Evolutionary conservation across 2,329 filamentous ascomycete species (phyloP), one percentile per base, ranked within the genome.

Genomic region (Fusarium odoratissimum): DNA sequence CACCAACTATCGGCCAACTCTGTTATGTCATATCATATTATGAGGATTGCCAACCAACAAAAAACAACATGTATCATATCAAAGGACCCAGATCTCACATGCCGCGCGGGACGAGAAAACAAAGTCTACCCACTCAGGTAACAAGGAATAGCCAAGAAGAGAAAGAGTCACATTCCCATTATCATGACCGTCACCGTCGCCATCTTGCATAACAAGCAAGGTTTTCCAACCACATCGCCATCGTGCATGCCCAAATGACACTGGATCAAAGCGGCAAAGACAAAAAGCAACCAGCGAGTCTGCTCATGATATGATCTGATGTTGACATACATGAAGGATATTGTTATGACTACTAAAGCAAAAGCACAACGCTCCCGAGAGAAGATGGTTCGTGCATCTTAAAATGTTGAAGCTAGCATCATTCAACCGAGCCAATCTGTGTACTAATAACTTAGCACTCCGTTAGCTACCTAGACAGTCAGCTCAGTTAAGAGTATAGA

Each of bases 261-360:
- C 51, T 52, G 51, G 52, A 58, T 41, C 25, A 51, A 44, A 37
- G 30, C 42, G 21, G 25, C 10, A 55, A 38, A 42, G 41, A 35
- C 21, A 9, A 52, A 38, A 31, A 33, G 31, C 12, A 44, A 40
- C 28, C 37, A 49, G 8, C 31, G 31, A 38, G 38, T 42, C 60
- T 48, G 25, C n/a, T 35, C 33, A 40, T 57, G 67, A 69, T 33
- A 49, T 72, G 70, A 69, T 42, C 42, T 38, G 48, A 59, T 69
- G 45, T 44, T 55, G 40, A 45, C 30, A 59, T n/a, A 54, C 21
- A n/a, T 55, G n/a, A 45, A 57, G n/a, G 25, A 33, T n/a, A 44
- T 33, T 40, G 25, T 10, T 58, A 23, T 54, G 33, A 33, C 61
- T 40, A 38, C 33, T 19, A 45, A 40, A 38, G 33, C 41, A 48